Evolutionary conservation across 345 rosid genomes (phyloP).

Genomic region (Isatis tinctoria): DNA sequence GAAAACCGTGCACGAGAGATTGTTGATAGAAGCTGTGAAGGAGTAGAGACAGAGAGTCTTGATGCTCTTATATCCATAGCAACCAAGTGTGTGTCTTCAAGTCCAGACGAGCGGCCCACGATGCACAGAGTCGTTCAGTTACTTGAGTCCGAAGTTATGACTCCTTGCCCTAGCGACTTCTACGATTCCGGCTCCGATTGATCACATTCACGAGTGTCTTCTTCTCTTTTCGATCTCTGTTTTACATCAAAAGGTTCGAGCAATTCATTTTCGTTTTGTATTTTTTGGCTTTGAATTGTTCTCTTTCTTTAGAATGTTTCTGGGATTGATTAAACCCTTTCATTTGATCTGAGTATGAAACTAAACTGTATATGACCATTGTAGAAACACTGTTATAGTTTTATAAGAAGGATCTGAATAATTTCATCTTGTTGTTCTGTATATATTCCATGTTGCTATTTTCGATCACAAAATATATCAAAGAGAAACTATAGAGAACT

Average conservation of each 20-base stretch:
- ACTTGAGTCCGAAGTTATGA: conserved; percentile 95
- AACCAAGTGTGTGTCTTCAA: conserved; percentile 70
- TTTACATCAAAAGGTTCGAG: background rate
- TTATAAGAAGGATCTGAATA: conserved; percentile 3
- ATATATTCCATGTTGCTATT: background rate
- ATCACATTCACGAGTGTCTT: conserved; percentile 9
- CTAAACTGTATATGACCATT: conserved; percentile 18
- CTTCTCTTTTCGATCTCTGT: background rate
- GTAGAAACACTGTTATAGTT: background rate
- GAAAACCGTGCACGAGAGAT: conserved; percentile 77
- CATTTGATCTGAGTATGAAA: conserved; percentile 8
- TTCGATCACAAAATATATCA: background rate
- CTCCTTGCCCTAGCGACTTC: conserved; percentile 97
- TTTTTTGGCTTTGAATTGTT: background rate
- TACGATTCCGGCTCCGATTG: conserved; percentile 91
- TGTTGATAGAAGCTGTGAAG: conserved; percentile 68
- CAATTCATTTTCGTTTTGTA: conserved; percentile 10
- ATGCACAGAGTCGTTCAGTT: conserved; percentile 96
- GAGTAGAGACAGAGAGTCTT: conserved; percentile 71
- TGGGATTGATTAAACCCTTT: background rate
- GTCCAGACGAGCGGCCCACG: conserved; percentile 87
- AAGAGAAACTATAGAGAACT: background rate
- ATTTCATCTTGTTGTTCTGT: background rate
- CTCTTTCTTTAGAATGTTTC: background rate
- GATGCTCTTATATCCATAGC: conserved; percentile 86